phyloP scores from a whole-genome alignment of 179 eudicot species.

The Sideroxylon spinosum region DNA sequence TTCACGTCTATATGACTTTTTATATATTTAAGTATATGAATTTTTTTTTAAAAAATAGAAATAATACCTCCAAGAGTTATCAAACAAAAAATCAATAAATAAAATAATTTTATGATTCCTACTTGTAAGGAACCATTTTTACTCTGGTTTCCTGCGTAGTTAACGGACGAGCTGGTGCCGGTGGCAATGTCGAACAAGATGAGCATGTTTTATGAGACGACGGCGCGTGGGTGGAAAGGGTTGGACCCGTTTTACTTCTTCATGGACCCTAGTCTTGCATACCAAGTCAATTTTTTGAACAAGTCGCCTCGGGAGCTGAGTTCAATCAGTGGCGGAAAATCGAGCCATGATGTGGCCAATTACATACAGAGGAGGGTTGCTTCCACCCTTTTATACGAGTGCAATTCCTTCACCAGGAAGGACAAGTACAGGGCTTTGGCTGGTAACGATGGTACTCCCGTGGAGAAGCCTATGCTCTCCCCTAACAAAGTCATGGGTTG shows the following conservation, averaged over 20 bases:
- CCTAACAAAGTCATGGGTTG: slow-evolving; percentile 15
- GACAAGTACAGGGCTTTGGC: slow-evolving; percentile 23
- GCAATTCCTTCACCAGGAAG: slow-evolving; percentile 22
- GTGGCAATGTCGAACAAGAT: slow-evolving; percentile 21
- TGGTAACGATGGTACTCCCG: slow-evolving; percentile 21
- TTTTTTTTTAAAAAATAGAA: too few species aligned
- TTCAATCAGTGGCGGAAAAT: slow-evolving; percentile 18
- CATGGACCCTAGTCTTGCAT: slow-evolving; percentile 22
- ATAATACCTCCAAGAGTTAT: too few species aligned
- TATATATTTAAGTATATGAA: too few species aligned
- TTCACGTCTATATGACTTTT: too few species aligned
- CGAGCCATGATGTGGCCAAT: slow-evolving; percentile 25
- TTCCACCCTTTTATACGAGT: slow-evolving; percentile 13
- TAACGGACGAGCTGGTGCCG: slow-evolving; percentile 23
- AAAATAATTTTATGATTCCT: too few species aligned
- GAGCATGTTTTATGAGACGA: slow-evolving; percentile 30
- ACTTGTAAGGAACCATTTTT: slow-evolving; percentile 20
- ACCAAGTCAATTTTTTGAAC: slow-evolving; percentile 21
- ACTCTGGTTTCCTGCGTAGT: slow-evolving; percentile 22
- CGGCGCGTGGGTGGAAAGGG: slow-evolving; percentile 23
- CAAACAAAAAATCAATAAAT: too few species aligned
- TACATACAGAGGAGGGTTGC: slow-evolving; percentile 22
- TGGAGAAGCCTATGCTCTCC: background rate
- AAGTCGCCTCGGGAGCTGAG: slow-evolving; percentile 16
- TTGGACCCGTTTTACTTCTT: slow-evolving; percentile 27